Evolutionary conservation across 768 basidiomycete species (phyloP).

Genomic region (Pleurotus eryngii): DNA sequence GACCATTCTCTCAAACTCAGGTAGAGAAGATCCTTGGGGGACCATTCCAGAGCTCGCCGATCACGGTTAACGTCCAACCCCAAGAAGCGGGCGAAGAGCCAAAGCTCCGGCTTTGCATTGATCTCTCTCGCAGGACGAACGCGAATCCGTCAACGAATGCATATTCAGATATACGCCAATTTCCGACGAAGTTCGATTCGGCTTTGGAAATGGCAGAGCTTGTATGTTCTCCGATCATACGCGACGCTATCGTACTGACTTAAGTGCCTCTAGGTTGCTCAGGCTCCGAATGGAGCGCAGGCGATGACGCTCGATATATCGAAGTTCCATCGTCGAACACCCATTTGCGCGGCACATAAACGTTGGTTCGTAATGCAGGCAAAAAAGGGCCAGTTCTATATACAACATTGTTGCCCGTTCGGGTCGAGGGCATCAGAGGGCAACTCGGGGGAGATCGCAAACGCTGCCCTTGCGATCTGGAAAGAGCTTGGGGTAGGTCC

Average conservation of each 20-base stretch:
- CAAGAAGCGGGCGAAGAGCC: slow-evolving; percentile 16
- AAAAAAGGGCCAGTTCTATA: slow-evolving; percentile 9
- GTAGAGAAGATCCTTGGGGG: slow-evolving; percentile 21
- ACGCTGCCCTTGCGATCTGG: slow-evolving; percentile 13
- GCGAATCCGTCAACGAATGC: slow-evolving; percentile 16
- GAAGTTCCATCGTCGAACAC: slow-evolving; percentile 32
- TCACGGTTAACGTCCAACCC: slow-evolving; percentile 1
- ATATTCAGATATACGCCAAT: slow-evolving; percentile 18
- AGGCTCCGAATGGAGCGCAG: slow-evolving; percentile 27
- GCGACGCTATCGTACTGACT: slow-evolving; percentile 11
- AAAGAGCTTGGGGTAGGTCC: slow-evolving; percentile 1
- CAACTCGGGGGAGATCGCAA: slow-evolving; percentile 16
- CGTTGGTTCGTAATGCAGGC: slow-evolving; percentile 23
- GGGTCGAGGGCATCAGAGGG: slow-evolving; percentile 13
- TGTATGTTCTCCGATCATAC: slow-evolving; percentile 9
- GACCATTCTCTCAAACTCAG: slow-evolving; percentile 15
- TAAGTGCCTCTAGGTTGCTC: slow-evolving; percentile 21
- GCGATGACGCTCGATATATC: slow-evolving; percentile 28
- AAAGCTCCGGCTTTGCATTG: slow-evolving; percentile 17
- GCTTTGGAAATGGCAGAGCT: slow-evolving; percentile 13
- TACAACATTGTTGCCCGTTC: slow-evolving; percentile 18
- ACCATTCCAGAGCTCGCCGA: slow-evolving; percentile 20
- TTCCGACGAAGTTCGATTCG: slow-evolving; percentile 20
- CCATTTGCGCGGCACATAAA: slow-evolving; percentile 29
- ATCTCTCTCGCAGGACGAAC: slow-evolving; percentile 16